A percentile compares a stretch with the other conserved stretches of the same genome.
Evolutionary conservation across 768 basidiomycete species (phyloP).

Genomic region (Paxillus ammoniavirescens): DNA sequence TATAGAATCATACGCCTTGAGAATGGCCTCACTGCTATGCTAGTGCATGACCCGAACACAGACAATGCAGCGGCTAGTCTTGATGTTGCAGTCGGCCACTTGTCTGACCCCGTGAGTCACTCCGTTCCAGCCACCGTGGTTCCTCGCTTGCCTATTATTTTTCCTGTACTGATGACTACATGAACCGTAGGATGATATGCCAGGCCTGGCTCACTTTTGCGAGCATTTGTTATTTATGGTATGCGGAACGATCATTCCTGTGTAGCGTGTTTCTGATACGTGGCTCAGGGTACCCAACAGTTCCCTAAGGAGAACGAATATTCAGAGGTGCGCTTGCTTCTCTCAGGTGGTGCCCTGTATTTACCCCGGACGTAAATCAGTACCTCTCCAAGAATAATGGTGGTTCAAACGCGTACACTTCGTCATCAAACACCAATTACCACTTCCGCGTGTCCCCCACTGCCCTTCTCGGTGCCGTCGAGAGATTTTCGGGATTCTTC

Average conservation of each 20-base stretch:
- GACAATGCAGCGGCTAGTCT: slow-evolving; percentile 96
- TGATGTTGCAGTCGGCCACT: slow-evolving; percentile 91
- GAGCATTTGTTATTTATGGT: slow-evolving; percentile 98
- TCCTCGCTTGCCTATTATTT: background rate
- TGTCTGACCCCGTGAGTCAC: slow-evolving; percentile 81
- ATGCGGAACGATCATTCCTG: slow-evolving; percentile 20
- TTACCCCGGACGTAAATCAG: slow-evolving; percentile 32
- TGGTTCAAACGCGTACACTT: slow-evolving; percentile 89
- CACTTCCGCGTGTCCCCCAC: slow-evolving; percentile 69
- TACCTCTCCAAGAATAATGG: slow-evolving; percentile 83
- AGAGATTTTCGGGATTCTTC: slow-evolving; percentile 85
- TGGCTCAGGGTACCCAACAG: slow-evolving; percentile 67
- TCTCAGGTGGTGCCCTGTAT: background rate
- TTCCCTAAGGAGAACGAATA: slow-evolving; percentile 96
- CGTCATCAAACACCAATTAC: slow-evolving; percentile 89
- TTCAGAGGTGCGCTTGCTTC: slow-evolving; percentile 55
- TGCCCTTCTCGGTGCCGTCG: slow-evolving; percentile 65
- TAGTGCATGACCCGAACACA: slow-evolving; percentile 80
- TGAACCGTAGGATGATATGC: slow-evolving; percentile 70
- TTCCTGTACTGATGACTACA: background rate
- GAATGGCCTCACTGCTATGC: slow-evolving; percentile 84
- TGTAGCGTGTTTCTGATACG: background rate
- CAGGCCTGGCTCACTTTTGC: slow-evolving; percentile 91
- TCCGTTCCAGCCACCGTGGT: background rate
- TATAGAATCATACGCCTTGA: slow-evolving; percentile 82